These are phyloP conservation scores for Candida stauntonica DNA, from an alignment of 805 yeast species.

Conservation along the genomic window DNA sequence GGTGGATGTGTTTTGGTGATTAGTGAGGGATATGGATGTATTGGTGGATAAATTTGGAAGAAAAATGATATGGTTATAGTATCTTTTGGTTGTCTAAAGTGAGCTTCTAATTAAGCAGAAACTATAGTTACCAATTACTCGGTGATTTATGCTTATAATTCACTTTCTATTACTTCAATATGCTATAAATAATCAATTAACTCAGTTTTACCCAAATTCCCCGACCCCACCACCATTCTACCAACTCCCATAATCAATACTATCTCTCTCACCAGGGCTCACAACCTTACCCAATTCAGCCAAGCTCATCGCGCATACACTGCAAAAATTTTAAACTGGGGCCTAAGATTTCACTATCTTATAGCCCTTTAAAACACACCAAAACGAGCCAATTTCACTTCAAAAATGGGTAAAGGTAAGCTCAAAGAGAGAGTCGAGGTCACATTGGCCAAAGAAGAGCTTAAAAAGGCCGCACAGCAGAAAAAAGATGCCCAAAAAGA, in stretches of 20 bases:
- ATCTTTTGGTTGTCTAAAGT: too few species aligned
- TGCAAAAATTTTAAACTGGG: neutral
- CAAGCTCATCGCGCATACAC: neutral
- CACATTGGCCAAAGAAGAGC: conserved; percentile 20
- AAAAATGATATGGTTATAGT: too few species aligned
- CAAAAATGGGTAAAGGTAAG: conserved; percentile 26
- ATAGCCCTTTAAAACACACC: neutral
- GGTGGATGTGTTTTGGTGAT: too few species aligned
- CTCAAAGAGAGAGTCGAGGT: conserved; percentile 23
- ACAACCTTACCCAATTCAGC: neutral
- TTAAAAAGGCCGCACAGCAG: conserved; percentile 15
- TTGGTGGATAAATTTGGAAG: too few species aligned
- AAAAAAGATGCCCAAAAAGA: conserved; percentile 21
- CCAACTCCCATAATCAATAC: neutral
- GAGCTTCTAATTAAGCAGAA: too few species aligned
- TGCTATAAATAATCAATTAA: too few species aligned
- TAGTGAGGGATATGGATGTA: too few species aligned
- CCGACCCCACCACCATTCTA: too few species aligned
- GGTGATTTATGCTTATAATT: too few species aligned
- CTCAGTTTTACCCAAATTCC: too few species aligned
- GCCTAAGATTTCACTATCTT: neutral
- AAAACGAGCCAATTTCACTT: neutral
- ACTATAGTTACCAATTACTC: too few species aligned
- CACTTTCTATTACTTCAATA: too few species aligned
- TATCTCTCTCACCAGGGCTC: neutral